Evolutionary conservation across 352 stramenopile species (phyloP).

Genomic region (Aphanomyces invadans): DNA sequence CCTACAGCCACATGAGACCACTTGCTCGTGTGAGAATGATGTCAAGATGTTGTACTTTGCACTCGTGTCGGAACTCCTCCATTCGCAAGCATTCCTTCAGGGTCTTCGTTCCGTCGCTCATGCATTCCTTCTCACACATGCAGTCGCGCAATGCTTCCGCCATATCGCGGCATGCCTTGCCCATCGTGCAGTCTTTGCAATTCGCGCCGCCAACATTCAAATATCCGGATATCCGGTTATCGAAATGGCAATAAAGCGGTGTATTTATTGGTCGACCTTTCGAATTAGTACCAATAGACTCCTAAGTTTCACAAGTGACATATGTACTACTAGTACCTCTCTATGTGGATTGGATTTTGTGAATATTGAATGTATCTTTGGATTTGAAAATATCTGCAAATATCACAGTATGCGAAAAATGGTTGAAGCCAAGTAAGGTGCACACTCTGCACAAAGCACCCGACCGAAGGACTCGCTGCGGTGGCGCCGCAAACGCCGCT

Average conservation of each 20-base stretch:
- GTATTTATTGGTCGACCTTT: not conserved
- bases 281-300: constrained; percentile 2
- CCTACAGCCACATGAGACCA: constrained; percentile 30
- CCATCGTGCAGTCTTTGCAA: constrained; percentile 36
- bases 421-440: too few relatives aligned
- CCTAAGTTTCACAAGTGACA: too few relatives aligned
- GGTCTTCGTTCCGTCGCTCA: constrained; percentile 60
- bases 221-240: not conserved
- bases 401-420: too few relatives aligned
- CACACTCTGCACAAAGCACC: too few relatives aligned
- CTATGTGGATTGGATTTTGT: too few relatives aligned
- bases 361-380: not conserved
- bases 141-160: constrained; percentile 69
- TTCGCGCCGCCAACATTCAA: not conserved
- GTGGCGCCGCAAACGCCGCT: too few relatives aligned
- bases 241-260: not conserved
- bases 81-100: constrained; percentile 72
- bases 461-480: too few relatives aligned
- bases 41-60: constrained; percentile 38
- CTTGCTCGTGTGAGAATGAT: not conserved
- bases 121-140: constrained; percentile 70
- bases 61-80: constrained; percentile 59
- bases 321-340: too few relatives aligned
- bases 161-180: constrained; percentile 79
- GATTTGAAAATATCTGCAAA: not conserved